These are phyloP conservation scores for Arthroderma uncinatum DNA, from an alignment of 2,329 filamentous ascomycete genomes.

Conservation along the genomic window DNA sequence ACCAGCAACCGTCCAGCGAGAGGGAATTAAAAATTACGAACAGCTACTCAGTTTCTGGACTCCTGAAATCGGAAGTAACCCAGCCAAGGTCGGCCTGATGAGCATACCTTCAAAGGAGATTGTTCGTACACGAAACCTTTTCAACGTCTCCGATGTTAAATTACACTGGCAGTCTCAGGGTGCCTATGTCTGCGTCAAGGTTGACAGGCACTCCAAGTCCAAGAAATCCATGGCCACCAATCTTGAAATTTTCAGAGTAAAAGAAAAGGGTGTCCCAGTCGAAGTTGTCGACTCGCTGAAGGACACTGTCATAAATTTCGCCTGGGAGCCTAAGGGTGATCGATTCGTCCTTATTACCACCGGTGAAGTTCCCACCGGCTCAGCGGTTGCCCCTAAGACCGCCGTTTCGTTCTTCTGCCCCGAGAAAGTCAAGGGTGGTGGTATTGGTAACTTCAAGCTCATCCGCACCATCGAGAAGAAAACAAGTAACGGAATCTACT, in stretches of 20 bases:
- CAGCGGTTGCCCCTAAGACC: conserved; percentile 75
- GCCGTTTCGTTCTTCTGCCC: conserved; percentile 92
- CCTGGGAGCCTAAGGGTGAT: conserved; percentile 97
- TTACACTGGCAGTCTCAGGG: conserved; percentile 97
- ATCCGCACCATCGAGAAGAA: conserved; percentile 95
- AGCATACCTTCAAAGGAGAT: conserved; percentile 89
- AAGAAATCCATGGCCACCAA: conserved; percentile 97
- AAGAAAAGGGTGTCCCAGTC: conserved; percentile 94
- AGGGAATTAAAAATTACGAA: conserved; percentile 82
- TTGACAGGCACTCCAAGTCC: conserved; percentile 95
- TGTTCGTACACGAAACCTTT: conserved; percentile 87
- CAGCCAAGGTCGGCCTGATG: conserved; percentile 94
- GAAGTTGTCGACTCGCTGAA: conserved; percentile 97
- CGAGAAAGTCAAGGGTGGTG: conserved; percentile 76
- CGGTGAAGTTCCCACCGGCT: conserved; percentile 64
- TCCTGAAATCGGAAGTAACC: conserved; percentile 93
- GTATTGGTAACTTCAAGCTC: conserved; percentile 88
- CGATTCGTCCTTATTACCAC: conserved; percentile 96
- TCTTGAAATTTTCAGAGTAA: conserved; percentile 93
- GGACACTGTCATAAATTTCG: conserved; percentile 98
- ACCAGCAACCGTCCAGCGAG: conserved; percentile 67
- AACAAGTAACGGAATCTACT: conserved; percentile 99
- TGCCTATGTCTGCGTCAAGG: conserved; percentile 93
- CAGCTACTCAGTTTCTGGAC: conserved; percentile 99
- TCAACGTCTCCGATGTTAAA: conserved; percentile 96